A percentile compares a stretch with the other conserved stretches of the same genome.
These are phyloP conservation scores for Corchorus olitorius DNA, from an alignment of 345 rosid species.

Conservation along the genomic window DNA sequence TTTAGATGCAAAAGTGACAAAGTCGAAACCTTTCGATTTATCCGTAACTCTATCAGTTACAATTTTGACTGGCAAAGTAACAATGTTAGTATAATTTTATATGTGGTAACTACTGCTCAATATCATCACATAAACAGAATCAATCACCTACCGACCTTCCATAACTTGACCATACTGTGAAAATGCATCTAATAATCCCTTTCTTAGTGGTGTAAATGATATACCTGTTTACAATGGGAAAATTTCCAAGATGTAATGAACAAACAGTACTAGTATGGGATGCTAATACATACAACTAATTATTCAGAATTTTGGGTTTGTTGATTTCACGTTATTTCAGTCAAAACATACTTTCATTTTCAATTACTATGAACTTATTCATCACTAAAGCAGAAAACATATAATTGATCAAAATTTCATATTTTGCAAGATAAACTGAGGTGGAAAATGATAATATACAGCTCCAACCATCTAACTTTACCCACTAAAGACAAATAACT, in stretches of 20 bases:
- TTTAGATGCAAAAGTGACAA: constrained; percentile 78
- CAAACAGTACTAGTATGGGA: not conserved
- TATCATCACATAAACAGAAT: not conserved
- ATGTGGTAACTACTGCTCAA: too few relatives aligned
- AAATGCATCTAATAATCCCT: constrained; percentile 68
- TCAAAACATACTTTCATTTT: not conserved
- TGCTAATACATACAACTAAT: not conserved
- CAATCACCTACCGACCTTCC: constrained; percentile 53
- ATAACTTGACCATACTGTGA: constrained; percentile 84
- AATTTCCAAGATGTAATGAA: not conserved
- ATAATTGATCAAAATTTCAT: not conserved
- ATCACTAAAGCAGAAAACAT: too few relatives aligned
- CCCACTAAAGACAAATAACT: too few relatives aligned
- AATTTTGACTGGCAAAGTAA: constrained; percentile 52
- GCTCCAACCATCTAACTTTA: too few relatives aligned
- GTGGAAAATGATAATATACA: not conserved
- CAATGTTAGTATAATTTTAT: not conserved
- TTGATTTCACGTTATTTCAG: not conserved
- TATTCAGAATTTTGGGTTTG: not conserved
- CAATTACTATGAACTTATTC: not conserved
- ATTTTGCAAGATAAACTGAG: not conserved
- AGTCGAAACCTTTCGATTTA: constrained; percentile 81
- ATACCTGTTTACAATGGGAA: constrained; percentile 46
- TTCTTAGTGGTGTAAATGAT: constrained; percentile 67
- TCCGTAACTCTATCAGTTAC: constrained; percentile 63